Conservation (phyloP, 2,329 filamentous ascomycete species). For the Cryphonectria parasitica region DNA sequence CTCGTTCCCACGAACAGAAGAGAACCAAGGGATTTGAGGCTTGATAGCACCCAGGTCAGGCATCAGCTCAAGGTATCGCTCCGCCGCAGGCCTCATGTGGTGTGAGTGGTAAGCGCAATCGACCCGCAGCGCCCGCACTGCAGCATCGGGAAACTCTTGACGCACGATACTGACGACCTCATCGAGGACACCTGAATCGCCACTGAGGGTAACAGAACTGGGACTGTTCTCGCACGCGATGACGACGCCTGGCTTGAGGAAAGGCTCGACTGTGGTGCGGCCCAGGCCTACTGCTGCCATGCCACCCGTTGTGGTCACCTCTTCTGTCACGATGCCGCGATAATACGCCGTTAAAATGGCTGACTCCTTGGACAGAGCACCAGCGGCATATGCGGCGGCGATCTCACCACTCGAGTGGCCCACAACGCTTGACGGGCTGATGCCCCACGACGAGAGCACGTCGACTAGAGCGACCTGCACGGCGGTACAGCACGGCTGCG, state of each 20-base stretch:
- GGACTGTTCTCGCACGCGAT: constrained; percentile 30
- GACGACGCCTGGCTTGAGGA: constrained; percentile 1
- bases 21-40: constrained; percentile 3
- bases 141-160: constrained; percentile 32
- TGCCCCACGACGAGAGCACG: constrained; percentile 32
- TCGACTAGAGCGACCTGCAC: constrained; percentile 38
- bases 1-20: background rate
- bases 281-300: constrained; percentile 13
- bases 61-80: background rate
- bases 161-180: constrained; percentile 32
- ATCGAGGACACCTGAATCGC: constrained; percentile 37
- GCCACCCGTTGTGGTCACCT: background rate
- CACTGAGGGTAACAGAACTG: constrained; percentile 37
- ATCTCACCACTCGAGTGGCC: constrained; percentile 36
- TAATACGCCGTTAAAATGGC: background rate
- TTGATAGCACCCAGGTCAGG: background rate
- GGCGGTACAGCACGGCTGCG: constrained; percentile 40
- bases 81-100: constrained; percentile 27
- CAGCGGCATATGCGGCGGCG: constrained; percentile 19
- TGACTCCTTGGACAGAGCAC: constrained; percentile 9
- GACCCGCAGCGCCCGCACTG: constrained; percentile 35
- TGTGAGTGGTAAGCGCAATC: constrained; percentile 23
- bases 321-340: constrained; percentile 2
- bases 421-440: constrained; percentile 36
- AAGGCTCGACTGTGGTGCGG: constrained; percentile 1